Evolutionary conservation across 306 rosid species (phyloP).

Genomic region (Adenanthera pavonina): DNA sequence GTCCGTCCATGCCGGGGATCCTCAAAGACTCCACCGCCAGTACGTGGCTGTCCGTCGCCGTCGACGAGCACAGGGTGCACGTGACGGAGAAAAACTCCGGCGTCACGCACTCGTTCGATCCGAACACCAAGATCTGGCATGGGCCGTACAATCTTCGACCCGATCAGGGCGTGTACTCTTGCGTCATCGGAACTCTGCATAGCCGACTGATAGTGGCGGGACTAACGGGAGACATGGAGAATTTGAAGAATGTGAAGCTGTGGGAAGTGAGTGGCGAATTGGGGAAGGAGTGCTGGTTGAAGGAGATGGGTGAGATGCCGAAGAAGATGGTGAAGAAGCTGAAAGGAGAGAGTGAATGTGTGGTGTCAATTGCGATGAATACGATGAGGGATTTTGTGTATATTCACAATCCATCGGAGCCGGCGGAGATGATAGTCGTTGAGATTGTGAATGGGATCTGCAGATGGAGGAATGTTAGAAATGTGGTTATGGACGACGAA

Average conservation of each 20-base stretch:
- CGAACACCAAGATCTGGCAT: constrained; percentile 50
- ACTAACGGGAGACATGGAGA: constrained; percentile 48
- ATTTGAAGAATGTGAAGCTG: constrained; percentile 51
- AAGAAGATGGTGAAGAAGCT: constrained; percentile 50
- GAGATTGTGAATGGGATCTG: constrained; percentile 43
- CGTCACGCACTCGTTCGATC: constrained; percentile 53
- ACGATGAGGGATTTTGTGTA: constrained; percentile 50
- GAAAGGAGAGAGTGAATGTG: constrained; percentile 39
- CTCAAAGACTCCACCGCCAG: constrained; percentile 54
- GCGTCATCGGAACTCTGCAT: constrained; percentile 37
- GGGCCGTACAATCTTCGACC: constrained; percentile 61
- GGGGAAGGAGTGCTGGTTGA: constrained; percentile 11
- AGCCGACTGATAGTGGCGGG: constrained; percentile 54
- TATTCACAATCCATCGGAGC: constrained; percentile 45
- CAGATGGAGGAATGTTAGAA: constrained; percentile 55
- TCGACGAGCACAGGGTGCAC: constrained; percentile 40
- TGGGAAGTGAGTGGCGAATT: constrained; percentile 56
- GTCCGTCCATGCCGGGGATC: constrained; percentile 56
- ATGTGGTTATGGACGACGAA: constrained; percentile 35
- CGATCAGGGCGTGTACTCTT: constrained; percentile 18
- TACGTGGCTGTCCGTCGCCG: constrained; percentile 61
- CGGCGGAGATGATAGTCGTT: constrained; percentile 53
- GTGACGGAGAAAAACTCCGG: constrained; percentile 55
- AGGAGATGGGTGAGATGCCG: constrained; percentile 60
- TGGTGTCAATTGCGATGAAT: constrained; percentile 47